Evolutionary conservation across 768 basidiomycete genomes (phyloP), one percentile per base, ranked within the genome.

Genomic region (Leccinum subtestaceum): DNA sequence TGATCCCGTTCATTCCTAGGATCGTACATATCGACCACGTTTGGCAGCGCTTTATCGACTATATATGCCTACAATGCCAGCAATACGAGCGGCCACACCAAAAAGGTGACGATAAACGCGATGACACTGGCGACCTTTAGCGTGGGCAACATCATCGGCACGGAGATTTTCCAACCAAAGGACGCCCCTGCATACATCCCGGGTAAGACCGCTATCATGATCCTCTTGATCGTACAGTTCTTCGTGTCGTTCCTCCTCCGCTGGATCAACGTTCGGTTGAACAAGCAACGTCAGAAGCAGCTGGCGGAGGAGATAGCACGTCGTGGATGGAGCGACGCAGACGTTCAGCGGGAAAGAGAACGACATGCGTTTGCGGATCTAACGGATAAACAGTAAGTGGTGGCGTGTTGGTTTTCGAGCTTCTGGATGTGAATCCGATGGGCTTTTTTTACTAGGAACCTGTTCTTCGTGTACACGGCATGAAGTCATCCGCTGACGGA

Each of bases 11-110:
- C 21, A 34, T n/a, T 23, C 23, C 12, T 56, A 85, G 84, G 75
- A 34, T 73, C 74, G 10, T 84, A 84, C 57, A 67, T 84, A 27
- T 73, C 78, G 29, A 77, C 78, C n/a, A 82, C 82, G 3, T 88
- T 84, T 56, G 84, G 84, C 5, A 83, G 81, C 53, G 81, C 83
- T 0, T 67, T 88, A 10, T 81, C 85, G 0, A 78, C 81, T 0
- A 76, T 87, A 8, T 87, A 87, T 57, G 84, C 86, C 0, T 87
- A 84, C 63, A 85, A 86, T 54, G 83, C 85, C 7, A 81, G 81
- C 55, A 86, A 88, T 67, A 86, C 81, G 0, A 80, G 80, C 36
- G 84, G 84, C 0, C 82, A 85, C 53, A 87, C 85, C 7, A 87
- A 88, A 76, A 88, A 68, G 73, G 81, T 82, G 59, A 86, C 85